Conservation (phyloP, 306 rosid genomes). For the Prosopis cineraria region DNA sequence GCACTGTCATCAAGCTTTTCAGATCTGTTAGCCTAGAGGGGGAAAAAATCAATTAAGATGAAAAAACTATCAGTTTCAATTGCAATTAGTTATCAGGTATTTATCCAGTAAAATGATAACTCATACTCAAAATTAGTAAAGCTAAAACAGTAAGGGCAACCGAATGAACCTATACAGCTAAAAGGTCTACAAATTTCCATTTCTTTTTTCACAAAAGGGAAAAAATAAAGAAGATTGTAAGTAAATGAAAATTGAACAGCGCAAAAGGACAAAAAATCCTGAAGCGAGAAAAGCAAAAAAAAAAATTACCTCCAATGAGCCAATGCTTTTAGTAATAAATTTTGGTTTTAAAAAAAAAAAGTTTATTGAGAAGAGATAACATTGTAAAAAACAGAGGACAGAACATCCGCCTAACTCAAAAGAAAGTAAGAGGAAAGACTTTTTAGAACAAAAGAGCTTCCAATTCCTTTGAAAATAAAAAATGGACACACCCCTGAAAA, state of each 20-base stretch:
- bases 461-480: background rate
- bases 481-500: background rate
- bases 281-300: background rate
- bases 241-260: background rate
- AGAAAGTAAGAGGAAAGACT: background rate
- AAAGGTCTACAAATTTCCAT: background rate
- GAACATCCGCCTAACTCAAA: background rate
- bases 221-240: background rate
- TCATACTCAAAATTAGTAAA: conserved; percentile 7
- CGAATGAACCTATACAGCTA: conserved; percentile 5
- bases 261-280: background rate
- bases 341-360: background rate
- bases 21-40: conserved; percentile 71
- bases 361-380: background rate
- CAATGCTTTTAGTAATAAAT: background rate
- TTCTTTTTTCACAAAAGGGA: background rate
- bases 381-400: background rate
- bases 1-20: conserved; percentile 66
- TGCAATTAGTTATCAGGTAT: background rate
- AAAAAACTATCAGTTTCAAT: conserved; percentile 7
- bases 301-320: background rate
- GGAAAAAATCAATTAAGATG: conserved; percentile 7
- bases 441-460: background rate
- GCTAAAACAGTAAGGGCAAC: background rate
- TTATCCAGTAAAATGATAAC: conserved; percentile 17